A percentile compares a stretch with the other conserved stretches of the same genome.
Evolutionary conservation across 2,329 filamentous ascomycete genomes (phyloP).

Genomic region (Aspergillus caelatus): DNA sequence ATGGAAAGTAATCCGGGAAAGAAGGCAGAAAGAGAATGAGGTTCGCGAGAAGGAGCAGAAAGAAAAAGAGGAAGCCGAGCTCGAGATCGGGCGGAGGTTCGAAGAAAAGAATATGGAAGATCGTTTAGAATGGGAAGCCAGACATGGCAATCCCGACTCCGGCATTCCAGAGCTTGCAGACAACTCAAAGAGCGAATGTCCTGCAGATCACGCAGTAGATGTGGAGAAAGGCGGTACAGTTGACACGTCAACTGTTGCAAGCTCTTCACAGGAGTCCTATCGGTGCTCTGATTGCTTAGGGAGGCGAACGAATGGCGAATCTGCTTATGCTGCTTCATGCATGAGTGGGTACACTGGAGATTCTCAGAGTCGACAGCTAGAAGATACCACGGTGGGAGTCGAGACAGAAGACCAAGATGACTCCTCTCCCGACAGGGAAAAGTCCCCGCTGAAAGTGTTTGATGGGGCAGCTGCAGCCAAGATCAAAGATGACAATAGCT

Average conservation of each 20-base stretch:
- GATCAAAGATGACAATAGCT: conserved; percentile 57
- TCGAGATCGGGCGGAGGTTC: conserved; percentile 66
- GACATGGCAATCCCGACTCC: conserved; percentile 64
- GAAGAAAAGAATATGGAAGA: conserved; percentile 50
- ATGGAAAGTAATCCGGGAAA: conserved; percentile 74
- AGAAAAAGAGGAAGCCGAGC: conserved; percentile 65
- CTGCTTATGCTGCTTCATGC: conserved; percentile 15
- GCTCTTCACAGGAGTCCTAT: conserved; percentile 21
- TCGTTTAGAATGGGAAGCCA: conserved; percentile 70
- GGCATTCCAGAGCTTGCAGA: conserved; percentile 30
- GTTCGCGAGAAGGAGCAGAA: conserved; percentile 57
- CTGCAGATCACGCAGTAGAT: conserved; percentile 14
- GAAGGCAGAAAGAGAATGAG: conserved; percentile 50
- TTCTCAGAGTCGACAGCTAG: conserved; percentile 7
- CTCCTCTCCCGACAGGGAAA: not conserved
- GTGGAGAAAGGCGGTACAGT: conserved; percentile 25
- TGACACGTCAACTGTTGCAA: conserved; percentile 29
- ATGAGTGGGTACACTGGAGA: conserved; percentile 7
- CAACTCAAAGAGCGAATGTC: conserved; percentile 14
- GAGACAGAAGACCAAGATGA: conserved; percentile 1
- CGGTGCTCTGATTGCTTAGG: conserved; percentile 24
- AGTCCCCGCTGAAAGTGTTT: conserved; percentile 24
- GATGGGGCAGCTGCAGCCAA: conserved; percentile 21
- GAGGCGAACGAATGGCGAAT: conserved; percentile 17
- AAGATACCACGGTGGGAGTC: not conserved